Percentiles rank a stretch among this genome's conserved stretches.
Evolutionary conservation across 495 filamentous ascomycete genomes (phyloP).

Genomic region (Letharia lupina): DNA sequence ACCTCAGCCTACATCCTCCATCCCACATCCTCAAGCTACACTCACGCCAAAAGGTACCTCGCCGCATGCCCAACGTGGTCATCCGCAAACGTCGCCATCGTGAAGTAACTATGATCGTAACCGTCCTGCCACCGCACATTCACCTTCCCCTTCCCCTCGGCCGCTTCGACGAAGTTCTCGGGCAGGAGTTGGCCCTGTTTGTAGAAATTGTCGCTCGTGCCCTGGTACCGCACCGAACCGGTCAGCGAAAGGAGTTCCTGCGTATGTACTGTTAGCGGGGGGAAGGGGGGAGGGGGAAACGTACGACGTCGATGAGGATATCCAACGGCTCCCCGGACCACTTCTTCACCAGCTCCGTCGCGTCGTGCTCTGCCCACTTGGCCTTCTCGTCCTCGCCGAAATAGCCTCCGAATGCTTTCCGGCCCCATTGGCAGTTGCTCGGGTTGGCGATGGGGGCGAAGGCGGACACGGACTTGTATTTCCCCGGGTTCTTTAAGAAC

Average conservation of each 20-base stretch:
- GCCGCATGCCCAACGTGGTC: constrained; percentile 90
- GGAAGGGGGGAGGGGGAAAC: constrained; percentile 19
- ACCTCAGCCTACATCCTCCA: background rate
- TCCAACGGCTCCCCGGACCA: constrained; percentile 60
- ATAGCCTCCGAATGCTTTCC: constrained; percentile 91
- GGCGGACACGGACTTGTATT: constrained; percentile 78
- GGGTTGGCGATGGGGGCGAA: constrained; percentile 94
- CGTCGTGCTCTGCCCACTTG: constrained; percentile 82
- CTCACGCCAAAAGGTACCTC: constrained; percentile 53
- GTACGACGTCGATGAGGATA: constrained; percentile 72
- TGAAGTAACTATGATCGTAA: constrained; percentile 96
- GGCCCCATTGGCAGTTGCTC: constrained; percentile 76
- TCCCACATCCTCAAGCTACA: background rate
- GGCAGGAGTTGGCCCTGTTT: constrained; percentile 86
- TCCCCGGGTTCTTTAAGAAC: constrained; percentile 82
- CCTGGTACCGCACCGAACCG: constrained; percentile 33
- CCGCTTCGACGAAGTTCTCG: constrained; percentile 82
- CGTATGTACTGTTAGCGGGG: background rate
- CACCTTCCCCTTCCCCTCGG: constrained; percentile 60
- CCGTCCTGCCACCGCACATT: constrained; percentile 77
- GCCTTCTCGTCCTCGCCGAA: constrained; percentile 62
- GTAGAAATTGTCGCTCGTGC: constrained; percentile 92
- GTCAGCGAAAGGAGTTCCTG: background rate
- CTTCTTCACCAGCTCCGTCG: constrained; percentile 76
- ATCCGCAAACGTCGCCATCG: constrained; percentile 78